Base-by-base conservation (phyloP, 1,139 yeast species). In the Taphrina pruni region DNA sequence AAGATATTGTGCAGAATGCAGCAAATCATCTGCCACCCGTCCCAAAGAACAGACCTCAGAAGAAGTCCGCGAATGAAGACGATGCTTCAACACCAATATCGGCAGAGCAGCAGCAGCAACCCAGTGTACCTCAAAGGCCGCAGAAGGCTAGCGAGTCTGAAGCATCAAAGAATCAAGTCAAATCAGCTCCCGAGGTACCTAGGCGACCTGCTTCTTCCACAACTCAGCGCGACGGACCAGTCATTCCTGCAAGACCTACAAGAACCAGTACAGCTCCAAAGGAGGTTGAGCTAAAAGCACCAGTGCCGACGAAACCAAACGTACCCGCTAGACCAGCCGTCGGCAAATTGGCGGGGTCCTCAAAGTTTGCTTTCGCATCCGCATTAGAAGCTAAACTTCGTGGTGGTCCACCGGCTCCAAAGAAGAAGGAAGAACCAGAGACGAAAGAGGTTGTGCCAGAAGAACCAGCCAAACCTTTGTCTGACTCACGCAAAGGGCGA, bases 401-500 rank as follows among this genome's bases (percentile, higher is more conserved):
- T 20, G 61, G 45, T 21, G 67, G 67, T 6, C 61, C 67, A 35
- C 61, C 56, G 8, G 45, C 48, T 8, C 39, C 67, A 14, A 46
- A 54, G 39, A 54, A 54, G 56, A 62, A 62, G 51, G 60, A 51
- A 41, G 55, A 35, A 7, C 54, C 43, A 12, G 67, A 43, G 14
- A 45, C 36, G n/a, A 21, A 50, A 21, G 41, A 51, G n/a, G 36
- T 45, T n/a, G 43, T 36, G 43, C 43, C 62, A 14, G 66, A 50
- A 26, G 20, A 51, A 20, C 20, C 66, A 32, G 61, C 55, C 35
- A 54, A 45, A 20, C 52, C 55, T 7, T 14, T 64, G n/a, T 9
- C 61, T 2, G 67, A 64, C 32, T 48, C 67, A n/a, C 67, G 67
- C 14, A 64, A 64, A 46, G 67, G 67, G 9, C 60, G 67, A 39